Base-by-base conservation (phyloP, 805 yeast genomes). In the Cyberlindnera veronae region DNA sequence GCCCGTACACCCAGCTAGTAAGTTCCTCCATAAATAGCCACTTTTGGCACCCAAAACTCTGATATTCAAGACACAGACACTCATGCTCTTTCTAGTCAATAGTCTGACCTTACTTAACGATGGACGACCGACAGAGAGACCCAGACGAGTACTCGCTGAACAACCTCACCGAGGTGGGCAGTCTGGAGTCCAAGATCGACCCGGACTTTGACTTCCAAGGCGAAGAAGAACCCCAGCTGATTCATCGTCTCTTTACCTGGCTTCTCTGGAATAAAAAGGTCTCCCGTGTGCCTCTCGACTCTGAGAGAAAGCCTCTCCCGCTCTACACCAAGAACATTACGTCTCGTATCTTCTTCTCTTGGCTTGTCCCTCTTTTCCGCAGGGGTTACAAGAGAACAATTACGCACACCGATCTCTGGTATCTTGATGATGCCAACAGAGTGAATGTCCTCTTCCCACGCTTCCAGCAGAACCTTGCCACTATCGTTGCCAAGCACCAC, bases 331-430 rank as follows among this genome's bases (percentile, higher is more conserved):
- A 70, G 5, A 69, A 68, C 31, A 12, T 58, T 7, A 38, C 77
- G 11, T 23, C 70, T 12, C 62, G 60, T 43, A 29, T 67, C 0
- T 74, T 77, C 49, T 75, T 82, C 55, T 68, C 77, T 72, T 84
- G 90, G 89, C 60, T 84, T 36, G 50, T 61, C 11, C 88, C 88
- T 0, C 50, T 84, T 38, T 60, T 84, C 63, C 61, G 60, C 13
- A 70, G 70, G 4, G 91, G 93, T 3, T 84, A 84, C 59, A 79
- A 75, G 54, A 66, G 91, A 51, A 81, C 89, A 0, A 57, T 84
- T 32, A 72, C 71, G 32, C 79, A 81, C 5, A 69, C 74, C 29
- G 91, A 84, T 60, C 57, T 83, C 46, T 83, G 65, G 55, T 48
- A 45, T 11, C 54, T 76, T 46, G 71, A 67, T 17, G 66, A 65